phyloP scores from a whole-genome alignment of 768 basidiomycete species.

The Amyloporia xantha region DNA sequence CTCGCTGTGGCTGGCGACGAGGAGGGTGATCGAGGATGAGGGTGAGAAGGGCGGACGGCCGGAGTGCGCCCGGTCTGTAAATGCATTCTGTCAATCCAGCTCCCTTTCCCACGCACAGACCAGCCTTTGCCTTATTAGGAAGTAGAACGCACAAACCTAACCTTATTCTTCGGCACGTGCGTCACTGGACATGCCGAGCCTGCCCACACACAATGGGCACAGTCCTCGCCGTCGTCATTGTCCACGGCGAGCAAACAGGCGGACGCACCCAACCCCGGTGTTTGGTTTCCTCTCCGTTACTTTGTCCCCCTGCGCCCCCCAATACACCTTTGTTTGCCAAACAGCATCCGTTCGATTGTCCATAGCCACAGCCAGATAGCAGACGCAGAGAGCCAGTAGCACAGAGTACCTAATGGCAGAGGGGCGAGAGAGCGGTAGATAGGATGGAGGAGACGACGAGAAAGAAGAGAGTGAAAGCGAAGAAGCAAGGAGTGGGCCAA shows the following conservation, averaged over 20 bases:
- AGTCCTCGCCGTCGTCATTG: slow-evolving; percentile 17
- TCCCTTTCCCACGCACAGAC: slow-evolving; percentile 37
- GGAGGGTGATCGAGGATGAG: slow-evolving; percentile 40
- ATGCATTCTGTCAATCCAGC: slow-evolving; percentile 31
- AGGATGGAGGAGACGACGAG: background rate
- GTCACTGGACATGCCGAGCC: background rate
- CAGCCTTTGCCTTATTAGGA: slow-evolving; percentile 16
- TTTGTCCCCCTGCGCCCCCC: background rate
- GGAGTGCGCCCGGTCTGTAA: slow-evolving; percentile 27
- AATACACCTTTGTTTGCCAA: slow-evolving; percentile 2
- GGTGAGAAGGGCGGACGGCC: slow-evolving; percentile 21
- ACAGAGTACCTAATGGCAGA: background rate
- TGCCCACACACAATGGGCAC: slow-evolving; percentile 1
- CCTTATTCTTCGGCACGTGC: slow-evolving; percentile 26
- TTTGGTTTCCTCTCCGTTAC: background rate
- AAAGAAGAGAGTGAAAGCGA: slow-evolving; percentile 13
- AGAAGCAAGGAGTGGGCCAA: slow-evolving; percentile 10
- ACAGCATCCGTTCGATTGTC: slow-evolving; percentile 7
- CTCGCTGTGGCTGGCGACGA: slow-evolving; percentile 41
- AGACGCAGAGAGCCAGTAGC: background rate
- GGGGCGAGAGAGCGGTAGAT: background rate
- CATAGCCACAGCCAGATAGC: background rate
- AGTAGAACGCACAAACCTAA: slow-evolving; percentile 21
- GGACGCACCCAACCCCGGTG: background rate
- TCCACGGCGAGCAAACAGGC: slow-evolving; percentile 5